A percentile compares a stretch with the other conserved stretches of the same genome.
These are phyloP conservation scores for Neobulgaria alba DNA, from an alignment of 2,329 filamentous ascomycete species.

Conservation along the genomic window DNA sequence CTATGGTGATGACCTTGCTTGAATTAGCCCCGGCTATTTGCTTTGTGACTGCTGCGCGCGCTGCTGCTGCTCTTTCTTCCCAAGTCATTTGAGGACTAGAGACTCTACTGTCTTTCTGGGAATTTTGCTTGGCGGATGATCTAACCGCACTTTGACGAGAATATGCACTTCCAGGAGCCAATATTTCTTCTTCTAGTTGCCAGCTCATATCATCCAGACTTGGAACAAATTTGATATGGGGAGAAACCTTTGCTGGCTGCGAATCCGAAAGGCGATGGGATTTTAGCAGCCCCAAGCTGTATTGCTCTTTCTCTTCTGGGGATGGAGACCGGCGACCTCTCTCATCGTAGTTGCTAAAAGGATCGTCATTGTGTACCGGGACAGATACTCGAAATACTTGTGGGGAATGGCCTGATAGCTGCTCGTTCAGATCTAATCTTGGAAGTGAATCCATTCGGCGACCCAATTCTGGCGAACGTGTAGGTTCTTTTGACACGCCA, in stretches of 20 bases:
- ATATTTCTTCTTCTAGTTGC: slow-evolving; percentile 21
- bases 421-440: slow-evolving; percentile 15
- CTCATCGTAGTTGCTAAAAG: slow-evolving; percentile 15
- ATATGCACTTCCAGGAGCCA: background rate
- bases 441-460: slow-evolving; percentile 14
- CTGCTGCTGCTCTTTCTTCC: slow-evolving; percentile 19
- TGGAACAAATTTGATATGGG: slow-evolving; percentile 6
- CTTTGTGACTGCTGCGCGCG: slow-evolving; percentile 21
- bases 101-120: background rate
- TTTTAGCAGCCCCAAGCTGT: slow-evolving; percentile 18
- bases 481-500: slow-evolving; percentile 12
- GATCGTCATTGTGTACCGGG: slow-evolving; percentile 19
- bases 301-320: slow-evolving; percentile 17
- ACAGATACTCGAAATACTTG: slow-evolving; percentile 6
- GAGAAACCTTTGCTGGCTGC: slow-evolving; percentile 8
- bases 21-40: slow-evolving; percentile 15
- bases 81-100: slow-evolving; percentile 1
- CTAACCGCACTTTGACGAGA: background rate
- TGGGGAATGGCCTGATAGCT: slow-evolving; percentile 12
- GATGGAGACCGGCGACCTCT: slow-evolving; percentile 13
- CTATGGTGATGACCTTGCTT: slow-evolving; percentile 20
- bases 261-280: slow-evolving; percentile 10
- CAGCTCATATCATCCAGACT: slow-evolving; percentile 25
- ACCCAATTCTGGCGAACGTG: slow-evolving; percentile 13
- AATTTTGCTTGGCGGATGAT: background rate